phyloP scores from a whole-genome alignment of 2,329 filamentous ascomycete species.

The Colletotrichum salicis region DNA sequence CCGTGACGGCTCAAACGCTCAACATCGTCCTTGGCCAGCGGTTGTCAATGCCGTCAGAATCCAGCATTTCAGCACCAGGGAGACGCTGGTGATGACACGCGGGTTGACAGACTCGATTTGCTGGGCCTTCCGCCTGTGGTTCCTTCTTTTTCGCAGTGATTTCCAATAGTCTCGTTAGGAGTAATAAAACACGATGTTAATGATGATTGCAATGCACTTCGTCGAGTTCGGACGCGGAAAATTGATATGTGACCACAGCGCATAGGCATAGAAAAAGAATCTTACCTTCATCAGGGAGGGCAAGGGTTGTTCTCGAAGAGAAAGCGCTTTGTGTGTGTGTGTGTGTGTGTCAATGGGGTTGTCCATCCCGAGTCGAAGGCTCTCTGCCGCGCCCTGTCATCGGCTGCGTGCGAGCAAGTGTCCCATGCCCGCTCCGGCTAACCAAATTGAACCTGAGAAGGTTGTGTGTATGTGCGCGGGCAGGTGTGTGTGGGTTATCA shows the following conservation, averaged over 20 bases:
- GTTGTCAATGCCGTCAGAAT: not conserved
- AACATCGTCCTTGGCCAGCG: slow-evolving; percentile 8
- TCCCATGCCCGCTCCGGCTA: slow-evolving; percentile 24
- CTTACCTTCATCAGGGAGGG: not conserved
- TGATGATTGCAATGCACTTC: not conserved
- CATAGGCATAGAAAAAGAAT: not conserved
- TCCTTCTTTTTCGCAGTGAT: not conserved
- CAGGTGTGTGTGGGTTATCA: slow-evolving; percentile 31
- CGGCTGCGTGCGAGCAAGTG: slow-evolving; percentile 23
- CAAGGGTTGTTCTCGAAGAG: slow-evolving; percentile 28
- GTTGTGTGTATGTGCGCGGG: not conserved
- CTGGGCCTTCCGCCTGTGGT: not conserved
- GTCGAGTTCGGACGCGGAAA: slow-evolving; percentile 24
- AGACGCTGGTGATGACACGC: slow-evolving; percentile 1
- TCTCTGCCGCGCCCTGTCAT: slow-evolving; percentile 11
- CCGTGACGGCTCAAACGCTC: slow-evolving; percentile 15
- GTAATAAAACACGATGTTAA: not conserved
- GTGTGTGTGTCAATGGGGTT: slow-evolving; percentile 14
- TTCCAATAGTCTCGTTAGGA: not conserved
- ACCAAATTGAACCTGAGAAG: slow-evolving; percentile 9
- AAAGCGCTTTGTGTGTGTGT: slow-evolving; percentile 3
- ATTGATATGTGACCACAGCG: slow-evolving; percentile 12
- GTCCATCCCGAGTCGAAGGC: slow-evolving; percentile 31
- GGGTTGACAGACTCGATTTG: not conserved
- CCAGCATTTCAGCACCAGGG: not conserved